Percentiles rank a stretch among this genome's conserved stretches.
phyloP scores from a whole-genome alignment of 805 yeast genomes.

The Crinitomyces ghanaensis region DNA sequence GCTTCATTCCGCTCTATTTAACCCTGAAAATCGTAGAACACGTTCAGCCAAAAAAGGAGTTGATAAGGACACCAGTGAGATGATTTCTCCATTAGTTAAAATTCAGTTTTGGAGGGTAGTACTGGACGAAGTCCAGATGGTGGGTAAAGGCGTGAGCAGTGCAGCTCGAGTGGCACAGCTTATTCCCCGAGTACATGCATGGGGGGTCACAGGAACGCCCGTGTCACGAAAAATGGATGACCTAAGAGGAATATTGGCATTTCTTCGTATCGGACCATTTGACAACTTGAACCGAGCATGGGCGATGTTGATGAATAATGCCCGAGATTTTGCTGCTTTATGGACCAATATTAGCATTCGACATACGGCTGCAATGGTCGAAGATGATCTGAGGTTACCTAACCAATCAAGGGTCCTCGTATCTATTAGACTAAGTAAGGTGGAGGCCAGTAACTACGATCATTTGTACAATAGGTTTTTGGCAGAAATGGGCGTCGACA shows the following conservation, averaged over 20 bases:
- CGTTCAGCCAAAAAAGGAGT: constrained; percentile 6
- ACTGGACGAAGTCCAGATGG: constrained; percentile 92
- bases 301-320: constrained; percentile 27
- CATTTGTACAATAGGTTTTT: constrained; percentile 48
- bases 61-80: constrained; percentile 8
- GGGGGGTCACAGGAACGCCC: constrained; percentile 98
- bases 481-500: constrained; percentile 36
- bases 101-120: constrained; percentile 83
- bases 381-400: constrained; percentile 66
- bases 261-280: constrained; percentile 59
- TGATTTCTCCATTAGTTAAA: constrained; percentile 61
- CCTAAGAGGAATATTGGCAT: constrained; percentile 57
- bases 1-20: constrained; percentile 65
- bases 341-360: constrained; percentile 52
- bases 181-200: constrained; percentile 76
- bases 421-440: constrained; percentile 62
- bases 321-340: constrained; percentile 37
- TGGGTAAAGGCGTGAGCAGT: constrained; percentile 56
- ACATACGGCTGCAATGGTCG: constrained; percentile 78
- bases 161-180: constrained; percentile 72
- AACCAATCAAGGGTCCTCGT: constrained; percentile 61
- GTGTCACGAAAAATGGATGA: constrained; percentile 57
- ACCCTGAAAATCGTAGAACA: constrained; percentile 31
- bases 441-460: constrained; percentile 77
- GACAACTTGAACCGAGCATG: constrained; percentile 32